Base-by-base conservation (phyloP, 164 flowering plant species). In the Macadamia tetraphylla region DNA sequence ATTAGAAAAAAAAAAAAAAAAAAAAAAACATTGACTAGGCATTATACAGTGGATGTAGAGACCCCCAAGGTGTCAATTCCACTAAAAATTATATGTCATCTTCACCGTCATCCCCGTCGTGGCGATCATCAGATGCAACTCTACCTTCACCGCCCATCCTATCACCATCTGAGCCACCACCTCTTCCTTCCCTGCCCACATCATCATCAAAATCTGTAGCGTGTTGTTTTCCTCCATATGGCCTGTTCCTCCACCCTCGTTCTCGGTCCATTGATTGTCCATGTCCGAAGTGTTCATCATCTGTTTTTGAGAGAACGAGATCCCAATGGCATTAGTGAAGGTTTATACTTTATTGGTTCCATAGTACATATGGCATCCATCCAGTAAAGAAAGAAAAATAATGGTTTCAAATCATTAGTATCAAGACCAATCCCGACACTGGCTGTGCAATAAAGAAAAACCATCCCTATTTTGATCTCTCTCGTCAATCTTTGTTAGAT, bases 241-340 rank as follows among this genome's bases (percentile, higher is more conserved):
- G 71, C 66, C 35, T 72, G 7, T 63, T 69, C 30, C 63, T 64
- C 76, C 69, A 72, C 6, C 74, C 77, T 70, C 73, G 75, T 64
- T 74, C 81, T 71, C 72, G 61, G 65, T 80, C 80, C 76, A 76
- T 71, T 29, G 80, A 70, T 40, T 73, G 84, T 40, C 76, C 82
- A 68, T 64, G 84, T 30, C 79, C 70, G 48, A 76, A 78, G 15
- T 56, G 81, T 4, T 29, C 81, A 48, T 76, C 84, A 68, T 74
- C 87, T 84, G 78, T 51, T 55, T 44, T n/a, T 23, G 29, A 18
- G 17, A 30, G 46, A 62, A 53, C 9, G 7, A 46, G 12, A 46
- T 8, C 51, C 3, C 51, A 46, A 46, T n/a, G 51, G 12, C 12
- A 7, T 46, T 46, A 46, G 12, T 8, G 1, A 8, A 46, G 51